phyloP scores from a whole-genome alignment of 148 eudicot genomes.

The Rhododendron ferrugineum region DNA sequence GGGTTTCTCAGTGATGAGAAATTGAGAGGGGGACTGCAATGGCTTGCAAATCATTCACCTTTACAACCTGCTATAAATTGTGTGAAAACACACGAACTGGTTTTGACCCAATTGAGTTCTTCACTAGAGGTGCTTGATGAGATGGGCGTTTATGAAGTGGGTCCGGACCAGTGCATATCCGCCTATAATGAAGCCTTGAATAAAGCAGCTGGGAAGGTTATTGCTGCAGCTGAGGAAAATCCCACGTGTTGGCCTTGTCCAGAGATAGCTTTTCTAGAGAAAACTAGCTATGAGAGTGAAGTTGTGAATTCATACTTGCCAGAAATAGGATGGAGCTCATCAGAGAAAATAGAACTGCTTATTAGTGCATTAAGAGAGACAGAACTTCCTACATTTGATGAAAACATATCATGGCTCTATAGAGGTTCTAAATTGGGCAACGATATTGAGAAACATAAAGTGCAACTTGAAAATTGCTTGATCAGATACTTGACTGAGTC shows the following conservation, averaged over 20 bases:
- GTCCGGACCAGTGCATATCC: constrained; percentile 62
- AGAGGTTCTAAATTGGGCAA: constrained; percentile 32
- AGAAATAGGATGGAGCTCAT: constrained; percentile 68
- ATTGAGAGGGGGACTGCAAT: constrained; percentile 63
- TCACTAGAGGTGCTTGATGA: constrained; percentile 38
- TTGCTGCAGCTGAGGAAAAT: constrained; percentile 54
- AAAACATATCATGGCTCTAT: constrained; percentile 58
- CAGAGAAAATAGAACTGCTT: constrained; percentile 44
- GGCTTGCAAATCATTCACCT: constrained; percentile 70
- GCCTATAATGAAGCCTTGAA: constrained; percentile 74
- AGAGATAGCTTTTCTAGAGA: constrained; percentile 55
- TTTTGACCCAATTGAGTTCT: constrained; percentile 44
- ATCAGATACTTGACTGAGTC: constrained; percentile 51
- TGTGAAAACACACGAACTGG: constrained; percentile 54
- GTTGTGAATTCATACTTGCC: constrained; percentile 55
- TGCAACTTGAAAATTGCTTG: constrained; percentile 56
- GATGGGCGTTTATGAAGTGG: constrained; percentile 28
- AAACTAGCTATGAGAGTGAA: constrained; percentile 40
- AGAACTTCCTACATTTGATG: constrained; percentile 51
- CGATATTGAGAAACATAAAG: constrained; percentile 51
- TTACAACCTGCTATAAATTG: constrained; percentile 49
- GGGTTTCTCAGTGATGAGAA: constrained; percentile 69
- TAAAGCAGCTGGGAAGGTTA: constrained; percentile 37
- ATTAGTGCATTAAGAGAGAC: constrained; percentile 35
- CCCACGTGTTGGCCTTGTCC: constrained; percentile 86